A percentile compares a stretch with the other conserved stretches of the same genome.
Evolutionary conservation across 495 filamentous ascomycete genomes (phyloP).

Genomic region (Xylaria castorea): DNA sequence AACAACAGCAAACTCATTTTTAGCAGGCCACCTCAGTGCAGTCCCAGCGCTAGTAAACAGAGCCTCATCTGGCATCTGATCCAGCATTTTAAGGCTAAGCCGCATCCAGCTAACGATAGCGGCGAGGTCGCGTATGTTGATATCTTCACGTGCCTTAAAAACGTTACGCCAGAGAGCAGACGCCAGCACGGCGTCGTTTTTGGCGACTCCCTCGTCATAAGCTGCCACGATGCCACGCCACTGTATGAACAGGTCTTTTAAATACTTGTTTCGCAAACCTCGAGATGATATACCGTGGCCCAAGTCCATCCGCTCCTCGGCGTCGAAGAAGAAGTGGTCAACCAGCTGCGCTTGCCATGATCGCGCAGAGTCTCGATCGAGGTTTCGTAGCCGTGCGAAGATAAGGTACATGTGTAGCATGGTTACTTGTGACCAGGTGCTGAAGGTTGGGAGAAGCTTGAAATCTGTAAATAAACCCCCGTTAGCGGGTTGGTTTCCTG

Average conservation of each 20-base stretch:
- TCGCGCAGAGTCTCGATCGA: slow-evolving; percentile 61
- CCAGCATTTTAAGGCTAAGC: slow-evolving; percentile 66
- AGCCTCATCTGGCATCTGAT: slow-evolving; percentile 65
- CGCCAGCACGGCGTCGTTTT: slow-evolving; percentile 84
- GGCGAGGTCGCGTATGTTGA: slow-evolving; percentile 75
- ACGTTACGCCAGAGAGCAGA: slow-evolving; percentile 93
- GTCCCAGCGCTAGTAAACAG: slow-evolving; percentile 43
- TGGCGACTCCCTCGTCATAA: slow-evolving; percentile 86
- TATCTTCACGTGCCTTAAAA: slow-evolving; percentile 74
- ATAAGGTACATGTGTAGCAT: slow-evolving; percentile 96
- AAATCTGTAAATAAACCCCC: slow-evolving; percentile 46
- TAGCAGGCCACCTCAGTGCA: slow-evolving; percentile 48
- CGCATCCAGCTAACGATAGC: slow-evolving; percentile 82
- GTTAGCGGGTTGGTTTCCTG: slow-evolving; percentile 28
- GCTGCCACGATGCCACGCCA: slow-evolving; percentile 84
- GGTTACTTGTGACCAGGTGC: slow-evolving; percentile 92
- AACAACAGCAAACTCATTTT: slow-evolving; percentile 50
- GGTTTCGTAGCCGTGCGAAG: slow-evolving; percentile 80
- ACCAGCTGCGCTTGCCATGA: slow-evolving; percentile 60
- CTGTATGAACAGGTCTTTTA: slow-evolving; percentile 90
- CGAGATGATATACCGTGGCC: slow-evolving; percentile 70
- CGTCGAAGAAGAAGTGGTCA: slow-evolving; percentile 92
- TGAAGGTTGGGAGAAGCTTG: slow-evolving; percentile 81
- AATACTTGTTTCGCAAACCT: slow-evolving; percentile 76
- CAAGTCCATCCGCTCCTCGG: slow-evolving; percentile 82